A percentile compares a stretch with the other conserved stretches of the same genome.
These are phyloP conservation scores for Blepharisma japonicum DNA, from an alignment of 73 alveolate species.

Conservation along the genomic window DNA sequence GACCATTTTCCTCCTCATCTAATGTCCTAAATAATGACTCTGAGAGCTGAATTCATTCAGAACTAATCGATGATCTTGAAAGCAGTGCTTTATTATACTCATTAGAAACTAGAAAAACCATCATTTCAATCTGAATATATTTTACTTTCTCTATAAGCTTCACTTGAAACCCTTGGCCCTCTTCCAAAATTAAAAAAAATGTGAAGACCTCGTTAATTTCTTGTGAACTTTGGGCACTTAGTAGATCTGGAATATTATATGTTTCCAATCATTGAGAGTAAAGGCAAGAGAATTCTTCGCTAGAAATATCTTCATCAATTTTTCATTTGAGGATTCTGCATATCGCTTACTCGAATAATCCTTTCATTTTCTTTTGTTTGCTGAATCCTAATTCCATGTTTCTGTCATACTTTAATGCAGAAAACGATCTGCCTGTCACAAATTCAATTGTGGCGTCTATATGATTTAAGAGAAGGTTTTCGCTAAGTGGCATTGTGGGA, in stretches of 20 bases:
- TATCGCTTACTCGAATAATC: constrained; percentile 1
- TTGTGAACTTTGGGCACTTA: not conserved
- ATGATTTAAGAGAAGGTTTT: not conserved
- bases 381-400: constrained; percentile 22
- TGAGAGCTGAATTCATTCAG: not conserved
- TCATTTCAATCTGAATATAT: not conserved
- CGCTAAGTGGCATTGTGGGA: not conserved
- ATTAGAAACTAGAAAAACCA: too few species aligned
- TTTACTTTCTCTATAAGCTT: not conserved
- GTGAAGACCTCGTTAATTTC: constrained; percentile 23
- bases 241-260: not conserved
- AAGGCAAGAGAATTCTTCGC: not conserved
- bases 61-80: not conserved
- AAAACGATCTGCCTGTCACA: not conserved
- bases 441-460: not conserved
- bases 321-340: not conserved
- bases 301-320: not conserved
- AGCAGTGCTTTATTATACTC: too few species aligned
- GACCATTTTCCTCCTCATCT: constrained; percentile 9
- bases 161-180: constrained; percentile 1
- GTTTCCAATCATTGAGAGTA: constrained; percentile 6
- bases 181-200: constrained; percentile 11
- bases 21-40: not conserved
- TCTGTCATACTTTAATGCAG: constrained; percentile 20
- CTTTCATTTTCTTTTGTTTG: constrained; percentile 29